A percentile compares a stretch with the other conserved stretches of the same genome.
Conservation (phyloP, 1,284 basidiomycete species). For the Ceratobasidium sp. region DNA sequence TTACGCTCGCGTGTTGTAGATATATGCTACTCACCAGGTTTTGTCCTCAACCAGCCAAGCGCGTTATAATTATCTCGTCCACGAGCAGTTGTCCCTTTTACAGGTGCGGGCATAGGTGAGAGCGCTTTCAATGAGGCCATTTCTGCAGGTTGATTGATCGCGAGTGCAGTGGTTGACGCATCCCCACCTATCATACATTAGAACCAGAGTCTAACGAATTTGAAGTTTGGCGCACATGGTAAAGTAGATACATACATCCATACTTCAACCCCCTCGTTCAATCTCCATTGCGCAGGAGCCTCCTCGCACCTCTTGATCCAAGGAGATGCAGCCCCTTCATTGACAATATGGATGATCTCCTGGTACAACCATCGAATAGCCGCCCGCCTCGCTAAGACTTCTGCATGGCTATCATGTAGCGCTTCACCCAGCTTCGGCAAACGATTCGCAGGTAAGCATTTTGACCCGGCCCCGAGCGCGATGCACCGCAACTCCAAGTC, state of each 20-base stretch:
- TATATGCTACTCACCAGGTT: slow-evolving; percentile 70
- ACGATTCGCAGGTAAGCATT: slow-evolving; percentile 77
- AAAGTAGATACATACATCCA: slow-evolving; percentile 87
- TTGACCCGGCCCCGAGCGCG: slow-evolving; percentile 84
- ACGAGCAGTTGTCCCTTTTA: slow-evolving; percentile 60
- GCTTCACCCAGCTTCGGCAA: slow-evolving; percentile 80
- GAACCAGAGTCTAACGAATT: slow-evolving; percentile 39
- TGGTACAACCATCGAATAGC: slow-evolving; percentile 83
- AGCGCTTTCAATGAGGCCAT: slow-evolving; percentile 74
- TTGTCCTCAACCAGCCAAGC: slow-evolving; percentile 83
- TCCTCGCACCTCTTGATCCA: slow-evolving; percentile 60
- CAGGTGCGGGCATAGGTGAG: slow-evolving; percentile 19
- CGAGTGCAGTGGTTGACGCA: slow-evolving; percentile 83
- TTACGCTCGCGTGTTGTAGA: no score
- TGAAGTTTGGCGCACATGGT: slow-evolving; percentile 71
- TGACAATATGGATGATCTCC: slow-evolving; percentile 60
- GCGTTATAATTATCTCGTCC: slow-evolving; percentile 82
- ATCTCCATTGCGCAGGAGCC: slow-evolving; percentile 57
- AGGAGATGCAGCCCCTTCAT: slow-evolving; percentile 49
- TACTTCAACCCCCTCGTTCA: slow-evolving; percentile 65
- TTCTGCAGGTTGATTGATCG: slow-evolving; percentile 71
- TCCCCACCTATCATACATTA: slow-evolving; percentile 76
- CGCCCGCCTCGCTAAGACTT: slow-evolving; percentile 84
- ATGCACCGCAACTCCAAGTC: slow-evolving; percentile 61
- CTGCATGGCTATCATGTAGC: slow-evolving; percentile 91